These are phyloP conservation scores for Aureobasidium sp. DNA, from an alignment of 2,329 filamentous ascomycete species.

Conservation along the genomic window DNA sequence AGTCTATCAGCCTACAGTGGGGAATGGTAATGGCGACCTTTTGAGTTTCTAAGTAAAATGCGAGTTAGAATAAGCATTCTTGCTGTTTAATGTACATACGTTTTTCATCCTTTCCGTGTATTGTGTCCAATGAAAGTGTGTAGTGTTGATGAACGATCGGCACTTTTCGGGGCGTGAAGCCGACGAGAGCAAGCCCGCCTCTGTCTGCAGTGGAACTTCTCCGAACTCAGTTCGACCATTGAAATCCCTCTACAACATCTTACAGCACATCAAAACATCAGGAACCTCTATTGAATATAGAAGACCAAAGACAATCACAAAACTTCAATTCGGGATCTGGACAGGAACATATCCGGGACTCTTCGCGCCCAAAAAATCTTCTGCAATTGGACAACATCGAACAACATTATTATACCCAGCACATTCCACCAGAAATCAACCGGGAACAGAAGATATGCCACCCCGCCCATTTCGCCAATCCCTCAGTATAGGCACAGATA, in stretches of 20 bases:
- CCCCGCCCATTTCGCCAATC: conserved; percentile 52
- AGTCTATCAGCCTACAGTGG: conserved; percentile 62
- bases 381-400: too few species aligned
- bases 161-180: not conserved
- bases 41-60: conserved; percentile 22
- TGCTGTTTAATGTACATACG: not conserved
- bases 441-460: conserved; percentile 26
- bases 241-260: too few species aligned
- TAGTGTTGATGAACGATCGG: not conserved
- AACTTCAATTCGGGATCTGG: too few species aligned
- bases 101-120: not conserved
- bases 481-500: conserved; percentile 67
- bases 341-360: too few species aligned
- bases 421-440: not conserved
- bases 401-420: not conserved
- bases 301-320: too few species aligned
- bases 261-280: too few species aligned
- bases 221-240: not conserved
- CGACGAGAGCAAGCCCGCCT: not conserved
- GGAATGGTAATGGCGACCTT: conserved; percentile 28
- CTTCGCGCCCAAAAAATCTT: too few species aligned
- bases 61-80: not conserved
- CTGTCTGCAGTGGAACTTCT: not conserved
- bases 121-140: not conserved
- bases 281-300: too few species aligned